Percentiles rank a stretch among this genome's conserved stretches.
Evolutionary conservation across 768 basidiomycete genomes (phyloP).

Genomic region (Boletellus emodensis): DNA sequence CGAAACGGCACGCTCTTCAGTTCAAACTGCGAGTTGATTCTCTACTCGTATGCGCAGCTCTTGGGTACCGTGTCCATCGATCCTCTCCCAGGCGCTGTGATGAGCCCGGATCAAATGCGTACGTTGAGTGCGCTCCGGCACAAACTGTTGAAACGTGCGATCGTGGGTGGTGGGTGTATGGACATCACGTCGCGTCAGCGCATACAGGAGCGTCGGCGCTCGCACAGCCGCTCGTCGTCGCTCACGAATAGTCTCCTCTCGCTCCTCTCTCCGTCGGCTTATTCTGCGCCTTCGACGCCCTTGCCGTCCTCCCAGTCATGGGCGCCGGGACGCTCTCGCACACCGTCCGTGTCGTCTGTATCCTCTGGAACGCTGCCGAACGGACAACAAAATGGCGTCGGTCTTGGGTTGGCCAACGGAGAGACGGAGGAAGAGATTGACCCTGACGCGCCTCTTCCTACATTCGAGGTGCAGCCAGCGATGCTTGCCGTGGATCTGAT

Average conservation of each 20-base stretch:
- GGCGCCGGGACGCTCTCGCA: conserved; percentile 15
- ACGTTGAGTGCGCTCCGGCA: conserved; percentile 46
- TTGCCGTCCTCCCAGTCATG: conserved; percentile 25
- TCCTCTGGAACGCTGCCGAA: conserved; percentile 3
- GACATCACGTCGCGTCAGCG: conserved; percentile 52
- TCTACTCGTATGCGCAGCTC: conserved; percentile 84
- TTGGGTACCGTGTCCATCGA: conserved; percentile 61
- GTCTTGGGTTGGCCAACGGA: conserved; percentile 29
- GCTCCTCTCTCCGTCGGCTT: conserved; percentile 41
- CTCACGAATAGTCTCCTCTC: conserved; percentile 50
- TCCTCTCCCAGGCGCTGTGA: conserved; percentile 40
- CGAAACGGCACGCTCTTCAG: conserved; percentile 45
- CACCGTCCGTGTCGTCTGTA: conserved; percentile 25
- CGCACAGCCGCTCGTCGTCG: conserved; percentile 50
- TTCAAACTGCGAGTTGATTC: conserved; percentile 60
- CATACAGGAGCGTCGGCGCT: conserved; percentile 24
- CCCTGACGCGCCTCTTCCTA: conserved; percentile 69
- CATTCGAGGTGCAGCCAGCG: conserved; percentile 78
- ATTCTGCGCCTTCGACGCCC: conserved; percentile 21
- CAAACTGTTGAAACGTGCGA: conserved; percentile 42
- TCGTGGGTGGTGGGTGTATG: conserved; percentile 70
- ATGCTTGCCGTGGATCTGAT: conserved; percentile 87
- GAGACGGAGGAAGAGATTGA: conserved; percentile 47
- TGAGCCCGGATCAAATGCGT: conserved; percentile 43
- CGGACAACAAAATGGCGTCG: conserved; percentile 21